Base-by-base conservation (phyloP, 306 rosid genomes). In the Arachis hypogaea region DNA sequence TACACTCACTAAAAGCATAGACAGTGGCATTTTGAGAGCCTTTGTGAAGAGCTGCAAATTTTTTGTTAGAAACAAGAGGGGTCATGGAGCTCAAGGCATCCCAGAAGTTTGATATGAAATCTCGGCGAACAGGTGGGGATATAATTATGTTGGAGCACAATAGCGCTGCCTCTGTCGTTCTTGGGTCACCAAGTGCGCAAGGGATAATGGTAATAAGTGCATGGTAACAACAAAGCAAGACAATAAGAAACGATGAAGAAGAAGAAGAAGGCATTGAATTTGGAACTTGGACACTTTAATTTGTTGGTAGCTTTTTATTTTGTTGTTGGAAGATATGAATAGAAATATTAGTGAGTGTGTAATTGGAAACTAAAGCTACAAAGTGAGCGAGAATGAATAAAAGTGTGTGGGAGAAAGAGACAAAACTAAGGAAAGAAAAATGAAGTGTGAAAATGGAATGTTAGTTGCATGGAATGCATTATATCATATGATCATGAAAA, bases 1-100 rank as follows among this genome's bases (percentile, higher is more conserved):
- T 81, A 81, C 97, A 91, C 90, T 87, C 82, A 0, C 86, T 91
- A 46, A 87, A 87, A 5, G 91, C 84, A 63, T 77, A 86, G 9
- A 89, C 93, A 9, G 85, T 65, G 63, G 75, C 22, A 75, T 84
- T 52, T 11, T 81, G 84, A 6, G 88, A 55, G 61, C 96, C 88
- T 30, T 81, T 84, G 28, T 80, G 66, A 7, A 76, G 78, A 43
- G 82, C 63, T 2, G 83, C 97, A 51, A 56, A 83, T 59, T 80
- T 29, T 65, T 82, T 82, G 3, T 45, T 11, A 12, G 77, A 67
- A 52, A 89, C 67, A 5, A 76, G 59, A 42, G 83, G 82, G 22
- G 84, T 87, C 33, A 92, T 59, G 1, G 76, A 10, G 41, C 42
- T 69, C 49, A 92, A 66, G 52, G 90, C 66, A 14, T 80, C 85